phyloP scores from a whole-genome alignment of 1,139 yeast species.

The Scheffersomyces lignicola region DNA sequence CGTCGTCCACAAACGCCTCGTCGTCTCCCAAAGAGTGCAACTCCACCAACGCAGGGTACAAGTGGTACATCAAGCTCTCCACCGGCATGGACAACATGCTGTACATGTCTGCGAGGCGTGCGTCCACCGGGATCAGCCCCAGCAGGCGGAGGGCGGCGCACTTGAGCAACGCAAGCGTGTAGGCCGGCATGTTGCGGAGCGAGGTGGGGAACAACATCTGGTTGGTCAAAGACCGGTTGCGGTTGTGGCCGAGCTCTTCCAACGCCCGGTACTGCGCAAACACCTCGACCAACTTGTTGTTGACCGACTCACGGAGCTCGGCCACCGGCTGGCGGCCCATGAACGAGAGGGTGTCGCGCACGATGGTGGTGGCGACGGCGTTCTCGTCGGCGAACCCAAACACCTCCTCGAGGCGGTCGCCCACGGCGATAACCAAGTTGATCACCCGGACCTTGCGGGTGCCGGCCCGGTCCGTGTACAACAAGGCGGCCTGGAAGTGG shows the following conservation, averaged over 20 bases:
- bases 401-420: conserved; percentile 70
- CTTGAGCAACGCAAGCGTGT: conserved; percentile 69
- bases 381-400: conserved; percentile 87
- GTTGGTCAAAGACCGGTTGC: conserved; percentile 51
- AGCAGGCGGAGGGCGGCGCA: conserved; percentile 59
- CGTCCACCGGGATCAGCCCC: conserved; percentile 48
- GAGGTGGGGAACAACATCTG: conserved; percentile 84
- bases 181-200: conserved; percentile 69
- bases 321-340: conserved; percentile 60
- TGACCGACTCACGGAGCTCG: conserved; percentile 64
- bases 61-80: conserved; percentile 58
- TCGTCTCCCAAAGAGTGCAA: conserved; percentile 63
- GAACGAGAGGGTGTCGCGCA: conserved; percentile 67
- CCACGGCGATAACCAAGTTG: conserved; percentile 78
- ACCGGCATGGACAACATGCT: conserved; percentile 57
- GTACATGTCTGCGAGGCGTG: conserved; percentile 59
- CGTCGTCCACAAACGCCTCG: conserved; percentile 45
- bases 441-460: conserved; percentile 80
- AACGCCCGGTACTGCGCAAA: conserved; percentile 74
- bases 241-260: conserved; percentile 48
- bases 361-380: conserved; percentile 67
- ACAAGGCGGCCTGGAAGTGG: conserved; percentile 87
- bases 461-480: conserved; percentile 80
- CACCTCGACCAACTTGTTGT: conserved; percentile 65
- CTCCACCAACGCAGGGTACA: conserved; percentile 82